phyloP scores from a whole-genome alignment of 2,329 filamentous ascomycete genomes.

The Beauveria pseudobassiana region DNA sequence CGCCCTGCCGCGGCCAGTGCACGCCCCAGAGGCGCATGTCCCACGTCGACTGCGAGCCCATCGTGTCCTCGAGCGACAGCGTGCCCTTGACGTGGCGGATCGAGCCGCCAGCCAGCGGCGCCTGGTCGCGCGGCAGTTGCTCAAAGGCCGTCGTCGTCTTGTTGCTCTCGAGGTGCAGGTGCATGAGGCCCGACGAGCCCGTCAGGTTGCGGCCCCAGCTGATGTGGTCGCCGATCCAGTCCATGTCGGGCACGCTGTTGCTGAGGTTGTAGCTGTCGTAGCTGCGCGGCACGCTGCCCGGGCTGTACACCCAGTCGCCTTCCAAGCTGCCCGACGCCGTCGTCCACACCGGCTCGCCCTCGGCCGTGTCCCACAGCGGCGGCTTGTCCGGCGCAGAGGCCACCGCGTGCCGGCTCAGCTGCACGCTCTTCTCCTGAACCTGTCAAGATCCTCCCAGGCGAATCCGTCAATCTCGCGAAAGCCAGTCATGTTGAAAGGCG shows the following conservation, averaged over 20 bases:
- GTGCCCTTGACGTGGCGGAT: slow-evolving; percentile 63
- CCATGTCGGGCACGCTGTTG: slow-evolving; percentile 54
- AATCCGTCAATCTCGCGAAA: slow-evolving; percentile 67
- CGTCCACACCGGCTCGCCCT: slow-evolving; percentile 53
- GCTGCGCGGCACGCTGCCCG: slow-evolving; percentile 37
- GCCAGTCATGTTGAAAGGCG: slow-evolving; percentile 63
- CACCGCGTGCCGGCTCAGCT: slow-evolving; percentile 49
- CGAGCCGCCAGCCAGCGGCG: slow-evolving; percentile 36
- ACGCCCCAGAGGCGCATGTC: slow-evolving; percentile 75
- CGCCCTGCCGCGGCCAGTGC: slow-evolving; percentile 76
- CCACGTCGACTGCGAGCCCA: slow-evolving; percentile 61
- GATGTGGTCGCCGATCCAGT: slow-evolving; percentile 51
- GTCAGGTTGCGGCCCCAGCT: slow-evolving; percentile 79
- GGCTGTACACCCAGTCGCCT: slow-evolving; percentile 65
- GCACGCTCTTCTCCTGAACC: slow-evolving; percentile 58
- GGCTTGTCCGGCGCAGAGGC: slow-evolving; percentile 20
- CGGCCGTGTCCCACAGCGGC: slow-evolving; percentile 27
- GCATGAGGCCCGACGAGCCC: slow-evolving; percentile 59
- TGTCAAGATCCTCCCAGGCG: slow-evolving; percentile 66
- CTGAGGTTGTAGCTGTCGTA: slow-evolving; percentile 55
- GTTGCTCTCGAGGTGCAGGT: slow-evolving; percentile 56
- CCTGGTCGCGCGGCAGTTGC: slow-evolving; percentile 26
- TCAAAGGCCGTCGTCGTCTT: slow-evolving; percentile 38
- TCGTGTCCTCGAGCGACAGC: slow-evolving; percentile 65
- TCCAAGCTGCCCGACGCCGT: slow-evolving; percentile 71